Base-by-base conservation (phyloP, 192 early-diverging fungal genomes). In the Coemansia sp. region DNA sequence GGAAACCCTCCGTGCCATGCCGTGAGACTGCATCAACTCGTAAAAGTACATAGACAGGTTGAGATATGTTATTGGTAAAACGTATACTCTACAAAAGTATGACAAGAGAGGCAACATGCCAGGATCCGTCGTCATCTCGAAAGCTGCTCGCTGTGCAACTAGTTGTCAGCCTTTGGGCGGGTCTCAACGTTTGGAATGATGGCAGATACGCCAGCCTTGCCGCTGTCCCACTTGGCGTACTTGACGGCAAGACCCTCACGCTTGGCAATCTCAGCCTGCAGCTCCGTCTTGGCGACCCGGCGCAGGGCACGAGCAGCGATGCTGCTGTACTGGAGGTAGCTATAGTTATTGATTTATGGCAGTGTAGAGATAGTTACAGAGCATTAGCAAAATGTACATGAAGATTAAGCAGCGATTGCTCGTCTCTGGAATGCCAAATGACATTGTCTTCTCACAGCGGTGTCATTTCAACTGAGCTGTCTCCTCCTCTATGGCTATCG, bases 251-350 rank as follows among this genome's bases (percentile, higher is more conserved):
- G 40, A 36, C 75, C 76, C 67, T 83, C 66, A 41, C 80, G 80
- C 76, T 83, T 83, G 41, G 80, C 80, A 24, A 83, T 73, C 60
- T 83, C 80, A 27, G 70, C n/a, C 66, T 74, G 72, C 52, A 83
- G 70, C 73, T 83, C 75, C 5, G 72, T 16, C 73, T 83, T 83
- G 33, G 61, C 76, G 33, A 75, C 73, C 67, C 80, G 75, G 22
- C 80, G 80, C 72, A 83, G 72, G 27, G 80, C 80, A 38, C 80
- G 80, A 18, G 80, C 80, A 70, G 80, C 80, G 49, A 83, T 78
- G 72, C 73, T 83, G 80, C 80, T 83, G 73, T 83, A 83, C 67
- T 83, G 75, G 52, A 83, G 80, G 66, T 83, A 83, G 73, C 80
- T 83, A 83, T 65, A 27, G 34, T 31, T 15, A 16, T 34, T 7